Evolutionary conservation across 441 rosid species (phyloP).

Genomic region (Capsella rubella): DNA sequence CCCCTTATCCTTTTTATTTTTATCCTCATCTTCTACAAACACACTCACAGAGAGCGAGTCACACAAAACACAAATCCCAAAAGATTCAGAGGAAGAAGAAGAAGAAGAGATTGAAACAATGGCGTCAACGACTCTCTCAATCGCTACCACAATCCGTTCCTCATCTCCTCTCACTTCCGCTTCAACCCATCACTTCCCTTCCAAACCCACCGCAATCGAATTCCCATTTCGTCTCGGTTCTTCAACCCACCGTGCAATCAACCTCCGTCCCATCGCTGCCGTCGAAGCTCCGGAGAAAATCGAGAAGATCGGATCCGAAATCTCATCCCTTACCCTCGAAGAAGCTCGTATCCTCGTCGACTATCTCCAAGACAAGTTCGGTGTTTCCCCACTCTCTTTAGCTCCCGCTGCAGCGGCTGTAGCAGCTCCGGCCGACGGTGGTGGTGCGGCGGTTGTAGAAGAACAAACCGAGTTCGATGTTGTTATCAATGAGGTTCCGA

Average conservation of each 20-base stretch:
- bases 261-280: constrained; percentile 64
- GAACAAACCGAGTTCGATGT: constrained; percentile 90
- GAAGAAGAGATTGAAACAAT: constrained; percentile 31
- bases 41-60: background rate
- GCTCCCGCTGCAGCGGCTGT: constrained; percentile 67
- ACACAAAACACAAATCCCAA: constrained; percentile 18
- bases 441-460: constrained; percentile 55
- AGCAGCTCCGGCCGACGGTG: constrained; percentile 50
- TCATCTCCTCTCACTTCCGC: constrained; percentile 37
- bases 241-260: constrained; percentile 50
- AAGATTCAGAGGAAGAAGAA: background rate
- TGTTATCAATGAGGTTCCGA: constrained; percentile 77
- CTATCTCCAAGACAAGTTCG: constrained; percentile 84
- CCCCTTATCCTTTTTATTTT: constrained; percentile 48
- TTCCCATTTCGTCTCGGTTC: constrained; percentile 43
- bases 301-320: constrained; percentile 70
- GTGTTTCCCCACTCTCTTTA: constrained; percentile 76
- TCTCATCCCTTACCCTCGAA: constrained; percentile 71
- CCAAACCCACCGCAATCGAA: constrained; percentile 33
- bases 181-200: constrained; percentile 32
- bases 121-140: constrained; percentile 57
- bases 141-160: constrained; percentile 47
- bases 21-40: constrained; percentile 21
- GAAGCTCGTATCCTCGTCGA: constrained; percentile 87
- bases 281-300: constrained; percentile 78